phyloP scores from a whole-genome alignment of 345 rosid genomes.

The Mallotus nudiflorus region DNA sequence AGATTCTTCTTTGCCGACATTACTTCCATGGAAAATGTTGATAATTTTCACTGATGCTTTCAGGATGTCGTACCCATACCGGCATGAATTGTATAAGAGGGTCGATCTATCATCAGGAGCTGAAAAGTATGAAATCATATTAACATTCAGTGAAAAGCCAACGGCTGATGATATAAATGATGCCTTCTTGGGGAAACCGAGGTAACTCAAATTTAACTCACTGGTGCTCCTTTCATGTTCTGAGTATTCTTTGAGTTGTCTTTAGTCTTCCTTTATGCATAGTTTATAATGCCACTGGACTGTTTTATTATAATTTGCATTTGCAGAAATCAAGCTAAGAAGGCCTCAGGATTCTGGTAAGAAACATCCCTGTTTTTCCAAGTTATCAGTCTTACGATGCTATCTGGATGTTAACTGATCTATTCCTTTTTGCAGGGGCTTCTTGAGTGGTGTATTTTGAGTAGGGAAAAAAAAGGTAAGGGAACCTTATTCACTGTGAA shows the following conservation, averaged over 20 bases:
- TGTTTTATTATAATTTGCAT: neutral
- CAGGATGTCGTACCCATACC: slow-evolving; percentile 75
- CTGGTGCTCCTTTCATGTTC: neutral
- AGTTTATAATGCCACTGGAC: neutral
- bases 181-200: slow-evolving; percentile 67
- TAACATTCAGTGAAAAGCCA: slow-evolving; percentile 60
- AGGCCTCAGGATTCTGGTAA: slow-evolving; percentile 70
- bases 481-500: neutral
- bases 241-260: neutral
- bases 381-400: neutral
- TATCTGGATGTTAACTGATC: neutral
- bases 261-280: neutral
- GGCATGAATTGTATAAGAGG: slow-evolving; percentile 74
- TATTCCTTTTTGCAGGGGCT: slow-evolving; percentile 46
- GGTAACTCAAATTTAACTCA: slow-evolving; percentile 38
- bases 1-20: neutral
- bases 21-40: neutral
- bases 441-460: slow-evolving; percentile 56
- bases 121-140: slow-evolving; percentile 64
- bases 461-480: neutral
- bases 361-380: slow-evolving; percentile 10
- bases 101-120: slow-evolving; percentile 49
- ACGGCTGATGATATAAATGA: slow-evolving; percentile 65
- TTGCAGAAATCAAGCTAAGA: slow-evolving; percentile 55
- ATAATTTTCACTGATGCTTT: neutral